These are phyloP conservation scores for Crithidia brevicula DNA, from an alignment of 208 protist species.

Conservation along the genomic window DNA sequence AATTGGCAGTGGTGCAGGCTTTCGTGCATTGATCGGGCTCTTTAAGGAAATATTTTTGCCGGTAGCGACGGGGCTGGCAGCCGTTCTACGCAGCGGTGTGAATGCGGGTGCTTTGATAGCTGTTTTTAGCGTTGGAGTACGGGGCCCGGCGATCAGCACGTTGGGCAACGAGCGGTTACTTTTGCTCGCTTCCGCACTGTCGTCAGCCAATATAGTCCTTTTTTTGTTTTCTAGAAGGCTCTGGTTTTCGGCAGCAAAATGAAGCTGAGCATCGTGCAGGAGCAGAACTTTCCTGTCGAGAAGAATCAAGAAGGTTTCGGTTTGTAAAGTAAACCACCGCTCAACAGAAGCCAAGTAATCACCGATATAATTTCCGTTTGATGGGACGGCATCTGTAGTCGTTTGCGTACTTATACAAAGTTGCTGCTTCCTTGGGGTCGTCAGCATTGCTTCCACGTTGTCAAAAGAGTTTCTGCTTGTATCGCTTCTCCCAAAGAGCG, in stretches of 20 bases:
- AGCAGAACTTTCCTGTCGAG: neutral
- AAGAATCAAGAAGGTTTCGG: neutral
- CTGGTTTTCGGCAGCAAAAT: too few relatives aligned
- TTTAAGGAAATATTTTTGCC: neutral
- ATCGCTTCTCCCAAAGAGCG: slow-evolving; percentile 8
- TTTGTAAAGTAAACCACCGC: neutral
- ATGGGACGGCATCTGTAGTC: neutral
- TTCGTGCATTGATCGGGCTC: neutral
- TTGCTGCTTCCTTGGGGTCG: neutral
- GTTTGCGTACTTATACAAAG: slow-evolving; percentile 3
- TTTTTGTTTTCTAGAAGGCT: too few relatives aligned
- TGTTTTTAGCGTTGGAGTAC: neutral
- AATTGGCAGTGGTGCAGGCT: neutral
- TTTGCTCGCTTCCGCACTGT: neutral
- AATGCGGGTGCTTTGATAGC: neutral
- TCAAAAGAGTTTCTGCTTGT: neutral
- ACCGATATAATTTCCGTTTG: neutral
- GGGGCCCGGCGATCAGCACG: too few relatives aligned
- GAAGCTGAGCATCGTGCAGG: neutral
- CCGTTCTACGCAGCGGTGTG: neutral
- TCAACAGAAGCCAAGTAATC: neutral
- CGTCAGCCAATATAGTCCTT: too few relatives aligned
- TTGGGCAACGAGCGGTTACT: neutral
- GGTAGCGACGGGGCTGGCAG: neutral
- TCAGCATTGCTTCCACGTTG: neutral